Conservation (phyloP, 805 yeast species). For the Candida chauliodis region DNA sequence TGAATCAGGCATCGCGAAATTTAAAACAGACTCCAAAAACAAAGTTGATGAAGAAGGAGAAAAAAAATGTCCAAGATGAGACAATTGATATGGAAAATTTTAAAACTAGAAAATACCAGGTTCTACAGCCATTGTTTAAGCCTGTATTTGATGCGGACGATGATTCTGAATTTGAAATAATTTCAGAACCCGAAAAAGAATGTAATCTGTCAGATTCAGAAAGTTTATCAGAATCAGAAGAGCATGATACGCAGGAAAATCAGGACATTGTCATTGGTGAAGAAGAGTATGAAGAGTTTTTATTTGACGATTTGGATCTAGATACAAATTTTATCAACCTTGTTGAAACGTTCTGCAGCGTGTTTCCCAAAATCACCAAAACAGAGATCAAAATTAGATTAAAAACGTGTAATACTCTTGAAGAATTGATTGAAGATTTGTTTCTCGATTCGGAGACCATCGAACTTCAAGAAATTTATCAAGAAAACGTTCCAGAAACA, state of each 20-base stretch:
- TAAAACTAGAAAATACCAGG: background rate
- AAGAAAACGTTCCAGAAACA: background rate
- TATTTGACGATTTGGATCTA: constrained; percentile 12
- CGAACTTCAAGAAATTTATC: constrained; percentile 6
- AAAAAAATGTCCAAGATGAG: no score
- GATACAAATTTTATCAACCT: constrained; percentile 10
- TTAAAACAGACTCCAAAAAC: no score
- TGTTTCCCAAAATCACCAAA: constrained; percentile 24
- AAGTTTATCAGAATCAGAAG: no score
- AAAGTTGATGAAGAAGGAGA: no score
- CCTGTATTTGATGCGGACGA: background rate
- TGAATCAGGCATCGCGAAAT: no score
- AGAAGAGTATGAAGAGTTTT: no score
- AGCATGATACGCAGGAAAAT: no score
- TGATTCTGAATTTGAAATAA: no score
- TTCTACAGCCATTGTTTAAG: background rate
- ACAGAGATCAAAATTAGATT: constrained; percentile 25
- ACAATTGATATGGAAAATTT: no score
- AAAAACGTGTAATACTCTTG: constrained; percentile 19
- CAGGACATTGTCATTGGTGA: no score
- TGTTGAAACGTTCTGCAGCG: constrained; percentile 21
- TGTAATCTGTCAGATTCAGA: no score
- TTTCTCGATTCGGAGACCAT: constrained; percentile 15
- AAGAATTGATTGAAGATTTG: constrained; percentile 24
- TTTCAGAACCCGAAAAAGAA: no score